Evolutionary conservation across 139 green algal species (phyloP), one percentile per base, ranked within the genome.

Genomic region (Micromonas commoda): DNA sequence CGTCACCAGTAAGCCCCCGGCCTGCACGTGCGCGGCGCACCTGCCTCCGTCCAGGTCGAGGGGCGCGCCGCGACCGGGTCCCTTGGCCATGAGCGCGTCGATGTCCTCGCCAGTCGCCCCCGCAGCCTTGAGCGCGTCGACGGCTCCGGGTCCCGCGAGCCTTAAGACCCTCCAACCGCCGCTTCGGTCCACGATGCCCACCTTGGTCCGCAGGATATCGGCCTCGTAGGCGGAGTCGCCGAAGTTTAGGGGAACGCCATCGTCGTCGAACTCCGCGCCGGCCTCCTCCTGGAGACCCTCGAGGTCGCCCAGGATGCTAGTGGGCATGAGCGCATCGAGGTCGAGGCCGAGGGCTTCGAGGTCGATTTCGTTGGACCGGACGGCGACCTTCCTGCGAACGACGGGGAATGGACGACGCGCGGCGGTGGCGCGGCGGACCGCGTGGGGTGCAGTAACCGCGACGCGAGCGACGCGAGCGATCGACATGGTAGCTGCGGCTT

Each of bases 281-380:
- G 31, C 13, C 21, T 77, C 71, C 16, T 52, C 28, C 28, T 77
- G 71, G 23, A 77, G 9, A n/a, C 24, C 21, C 26, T 77, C 71
- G 19, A 77, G 61, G 33, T 77, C 71, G 29, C 52, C 52, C 19
- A 61, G 26, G 52, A 77, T 68, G 2, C 13, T 33, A 13, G 39
- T n/a, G 26, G 71, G 71, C 21, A 57, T 21, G 13, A 77, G 61
- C 20, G 21, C 51, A 52, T 66, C 71, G 28, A 77, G 68, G 68
- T 75, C 68, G 34, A 75, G n/a, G 29, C n/a, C 65, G 5, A 52
- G 65, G 26, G 6, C 60, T 9, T 57, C 45, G 45, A 57, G 45
- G 45, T 57, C 45, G 45, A 57, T 16, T 9, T 23, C 45, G 9
- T 57, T 16, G 45, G 9, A 9, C 45, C 9, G 45, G 45, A 16